Percentiles rank a stretch among this genome's conserved stretches.
phyloP scores from a whole-genome alignment of 139 green algal genomes.

The Volvox reticuliferus region DNA sequence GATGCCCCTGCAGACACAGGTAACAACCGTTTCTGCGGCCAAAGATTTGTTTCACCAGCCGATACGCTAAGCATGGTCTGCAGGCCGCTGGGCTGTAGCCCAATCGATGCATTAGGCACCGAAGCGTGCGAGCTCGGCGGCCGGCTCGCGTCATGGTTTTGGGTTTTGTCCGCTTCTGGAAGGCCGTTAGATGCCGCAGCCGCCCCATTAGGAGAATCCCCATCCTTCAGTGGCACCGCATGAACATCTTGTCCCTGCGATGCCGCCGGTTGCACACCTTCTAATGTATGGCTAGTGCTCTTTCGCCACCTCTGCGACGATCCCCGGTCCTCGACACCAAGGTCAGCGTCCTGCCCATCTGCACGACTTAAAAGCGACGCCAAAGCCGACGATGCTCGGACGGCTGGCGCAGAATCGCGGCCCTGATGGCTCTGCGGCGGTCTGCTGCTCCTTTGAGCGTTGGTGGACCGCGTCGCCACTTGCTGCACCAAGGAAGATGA shows the following conservation, averaged over 20 bases:
- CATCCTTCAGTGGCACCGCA: no score
- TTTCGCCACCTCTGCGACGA: constrained; percentile 1
- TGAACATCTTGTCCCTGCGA: no score
- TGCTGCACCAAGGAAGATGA: not conserved
- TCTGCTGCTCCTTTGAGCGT: not conserved
- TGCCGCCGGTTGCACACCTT: not conserved
- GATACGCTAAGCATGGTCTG: no score
- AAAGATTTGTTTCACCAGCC: not conserved
- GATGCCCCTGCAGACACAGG: not conserved
- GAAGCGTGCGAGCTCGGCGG: no score
- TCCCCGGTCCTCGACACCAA: not conserved
- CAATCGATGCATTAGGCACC: no score
- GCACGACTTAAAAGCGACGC: not conserved
- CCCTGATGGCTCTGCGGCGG: not conserved
- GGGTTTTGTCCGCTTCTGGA: no score
- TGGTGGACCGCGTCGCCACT: not conserved
- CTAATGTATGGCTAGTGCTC: not conserved
- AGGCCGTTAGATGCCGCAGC: no score
- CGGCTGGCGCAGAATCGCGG: not conserved
- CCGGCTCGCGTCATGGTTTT: no score
- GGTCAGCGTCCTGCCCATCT: not conserved
- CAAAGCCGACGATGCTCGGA: not conserved
- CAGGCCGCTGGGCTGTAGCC: no score
- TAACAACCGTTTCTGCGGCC: not conserved
- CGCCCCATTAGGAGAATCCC: no score